These are phyloP conservation scores for Aspergillus glaucus DNA, from an alignment of 2,329 filamentous ascomycete genomes.

Conservation along the genomic window DNA sequence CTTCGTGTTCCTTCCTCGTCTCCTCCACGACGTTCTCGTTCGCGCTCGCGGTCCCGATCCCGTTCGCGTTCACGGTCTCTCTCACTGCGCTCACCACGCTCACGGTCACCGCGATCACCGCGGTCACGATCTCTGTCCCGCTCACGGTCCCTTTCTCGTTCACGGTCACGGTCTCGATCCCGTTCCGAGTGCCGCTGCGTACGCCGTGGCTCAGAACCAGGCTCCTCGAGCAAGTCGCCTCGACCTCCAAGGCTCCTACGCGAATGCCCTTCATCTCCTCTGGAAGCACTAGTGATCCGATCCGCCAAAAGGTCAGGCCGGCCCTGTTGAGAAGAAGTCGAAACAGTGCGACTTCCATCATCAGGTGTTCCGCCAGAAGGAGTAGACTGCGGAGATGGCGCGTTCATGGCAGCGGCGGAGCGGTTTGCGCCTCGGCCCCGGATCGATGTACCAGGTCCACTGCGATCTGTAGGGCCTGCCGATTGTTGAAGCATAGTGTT, in stretches of 20 bases:
- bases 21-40: slow-evolving; percentile 22
- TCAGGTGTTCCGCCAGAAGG: slow-evolving; percentile 23
- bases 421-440: slow-evolving; percentile 36
- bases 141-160: slow-evolving; percentile 16
- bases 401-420: slow-evolving; percentile 24
- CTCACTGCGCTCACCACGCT: slow-evolving; percentile 17
- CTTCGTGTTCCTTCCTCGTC: slow-evolving; percentile 21
- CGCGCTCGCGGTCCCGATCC: slow-evolving; percentile 16
- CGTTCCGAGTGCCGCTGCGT: slow-evolving; percentile 25
- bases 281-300: slow-evolving; percentile 6
- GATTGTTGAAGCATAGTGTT: slow-evolving; percentile 45
- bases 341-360: slow-evolving; percentile 11
- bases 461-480: slow-evolving; percentile 26
- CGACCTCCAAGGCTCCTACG: slow-evolving; percentile 18
- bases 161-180: slow-evolving; percentile 26
- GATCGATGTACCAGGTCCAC: slow-evolving; percentile 28
- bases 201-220: slow-evolving; percentile 26
- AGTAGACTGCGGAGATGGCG: slow-evolving; percentile 25
- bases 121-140: slow-evolving; percentile 21
- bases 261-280: slow-evolving; percentile 20
- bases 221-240: slow-evolving; percentile 30
- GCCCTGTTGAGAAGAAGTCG: slow-evolving; percentile 13
- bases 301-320: slow-evolving; percentile 29
- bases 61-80: slow-evolving; percentile 17
- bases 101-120: slow-evolving; percentile 19